These are phyloP conservation scores for Ambrosiella cleistominuta DNA, from an alignment of 2,329 filamentous ascomycete genomes.

Conservation along the genomic window DNA sequence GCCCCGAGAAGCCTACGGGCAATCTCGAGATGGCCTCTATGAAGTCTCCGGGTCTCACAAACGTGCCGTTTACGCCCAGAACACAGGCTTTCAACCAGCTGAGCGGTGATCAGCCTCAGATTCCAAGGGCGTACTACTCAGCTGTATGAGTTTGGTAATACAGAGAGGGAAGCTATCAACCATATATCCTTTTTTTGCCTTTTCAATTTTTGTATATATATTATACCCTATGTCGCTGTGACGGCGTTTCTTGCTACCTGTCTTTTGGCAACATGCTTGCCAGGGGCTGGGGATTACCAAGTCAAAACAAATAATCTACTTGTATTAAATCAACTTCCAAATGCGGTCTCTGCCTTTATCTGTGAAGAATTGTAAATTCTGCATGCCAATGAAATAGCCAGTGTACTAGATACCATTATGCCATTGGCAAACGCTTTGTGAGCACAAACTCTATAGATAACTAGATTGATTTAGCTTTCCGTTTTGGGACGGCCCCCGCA, in stretches of 20 bases:
- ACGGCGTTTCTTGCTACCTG: no score
- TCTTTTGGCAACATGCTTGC: no score
- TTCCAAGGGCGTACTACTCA: slow-evolving; percentile 27
- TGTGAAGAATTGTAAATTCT: no score
- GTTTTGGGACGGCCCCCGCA: not conserved
- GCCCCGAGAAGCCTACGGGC: slow-evolving; percentile 15
- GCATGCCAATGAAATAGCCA: no score
- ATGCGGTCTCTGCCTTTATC: no score
- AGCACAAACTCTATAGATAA: not conserved
- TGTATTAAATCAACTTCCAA: no score
- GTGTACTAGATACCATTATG: no score
- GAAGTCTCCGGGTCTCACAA: slow-evolving; percentile 14
- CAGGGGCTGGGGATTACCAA: no score
- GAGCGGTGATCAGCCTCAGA: slow-evolving; percentile 21
- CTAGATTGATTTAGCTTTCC: not conserved
- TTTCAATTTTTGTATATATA: no score
- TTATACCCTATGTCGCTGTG: no score
- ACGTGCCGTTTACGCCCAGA: slow-evolving; percentile 42
- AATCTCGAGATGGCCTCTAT: slow-evolving; percentile 43
- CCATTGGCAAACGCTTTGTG: not conserved
- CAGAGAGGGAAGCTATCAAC: not conserved
- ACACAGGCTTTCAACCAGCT: slow-evolving; percentile 51
- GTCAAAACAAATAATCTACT: no score
- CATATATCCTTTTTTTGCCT: not conserved
- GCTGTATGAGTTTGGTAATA: slow-evolving; percentile 22